Conservation (phyloP, 441 rosid genomes). For the Kokia cookei region DNA sequence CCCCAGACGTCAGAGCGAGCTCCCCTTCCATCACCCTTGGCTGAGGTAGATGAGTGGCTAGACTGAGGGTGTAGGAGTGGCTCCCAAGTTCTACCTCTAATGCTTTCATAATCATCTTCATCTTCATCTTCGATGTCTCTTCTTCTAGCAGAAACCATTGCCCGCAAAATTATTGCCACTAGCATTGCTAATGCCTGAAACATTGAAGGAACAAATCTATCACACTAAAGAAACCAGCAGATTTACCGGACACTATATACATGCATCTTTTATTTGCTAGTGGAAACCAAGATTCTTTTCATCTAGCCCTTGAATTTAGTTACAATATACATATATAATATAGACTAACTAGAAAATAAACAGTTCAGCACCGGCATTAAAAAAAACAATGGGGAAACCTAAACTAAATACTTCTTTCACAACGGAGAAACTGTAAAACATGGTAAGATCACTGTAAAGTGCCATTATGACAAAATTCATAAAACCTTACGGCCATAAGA, state of each 20-base stretch:
- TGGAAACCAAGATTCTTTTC: neutral
- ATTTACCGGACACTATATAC: neutral
- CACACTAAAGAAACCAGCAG: slow-evolving; percentile 5
- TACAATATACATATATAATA: neutral
- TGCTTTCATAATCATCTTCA: slow-evolving; percentile 63
- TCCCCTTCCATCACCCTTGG: slow-evolving; percentile 10
- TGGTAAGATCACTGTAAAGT: neutral
- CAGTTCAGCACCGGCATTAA: neutral
- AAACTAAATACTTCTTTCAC: neutral
- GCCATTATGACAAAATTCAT: neutral
- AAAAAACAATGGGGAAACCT: neutral
- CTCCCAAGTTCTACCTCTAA: slow-evolving; percentile 52
- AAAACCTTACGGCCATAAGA: neutral
- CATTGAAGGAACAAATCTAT: neutral
- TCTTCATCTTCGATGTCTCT: slow-evolving; percentile 42
- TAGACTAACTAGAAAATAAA: neutral
- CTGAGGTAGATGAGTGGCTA: slow-evolving; percentile 49
- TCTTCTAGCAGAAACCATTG: slow-evolving; percentile 48
- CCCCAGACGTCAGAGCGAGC: slow-evolving; percentile 42
- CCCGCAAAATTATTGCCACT: slow-evolving; percentile 67
- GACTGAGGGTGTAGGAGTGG: slow-evolving; percentile 60
- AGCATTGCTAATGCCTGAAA: slow-evolving; percentile 67
- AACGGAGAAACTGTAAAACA: neutral
- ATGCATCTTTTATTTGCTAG: neutral
- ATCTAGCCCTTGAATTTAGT: neutral